Conservation (phyloP, 148 eudicot species). For the Rhododendron ferrugineum region DNA sequence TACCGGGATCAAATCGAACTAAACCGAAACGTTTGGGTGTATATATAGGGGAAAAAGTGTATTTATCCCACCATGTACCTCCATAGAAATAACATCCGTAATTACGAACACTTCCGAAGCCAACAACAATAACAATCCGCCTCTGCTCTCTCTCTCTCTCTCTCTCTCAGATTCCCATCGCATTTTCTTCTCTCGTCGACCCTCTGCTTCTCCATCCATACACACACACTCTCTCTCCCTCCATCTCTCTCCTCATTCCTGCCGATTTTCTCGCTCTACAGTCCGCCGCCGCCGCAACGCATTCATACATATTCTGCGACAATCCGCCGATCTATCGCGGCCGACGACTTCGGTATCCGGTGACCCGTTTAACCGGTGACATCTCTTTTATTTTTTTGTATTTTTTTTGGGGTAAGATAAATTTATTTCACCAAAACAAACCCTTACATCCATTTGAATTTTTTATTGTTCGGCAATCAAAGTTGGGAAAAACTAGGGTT, state of each 20-base stretch:
- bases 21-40: too few relatives aligned
- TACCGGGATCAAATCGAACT: too few relatives aligned
- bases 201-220: not conserved
- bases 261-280: not conserved
- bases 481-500: not conserved
- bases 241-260: not conserved
- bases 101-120: not conserved
- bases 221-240: not conserved
- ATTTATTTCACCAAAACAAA: too few relatives aligned
- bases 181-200: not conserved
- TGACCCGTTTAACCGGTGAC: not conserved
- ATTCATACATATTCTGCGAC: not conserved
- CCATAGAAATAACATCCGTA: too few relatives aligned
- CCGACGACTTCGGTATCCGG: not conserved
- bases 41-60: not conserved
- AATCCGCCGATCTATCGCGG: constrained; percentile 1
- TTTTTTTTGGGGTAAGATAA: not conserved
- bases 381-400: not conserved
- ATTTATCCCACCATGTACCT: not conserved
- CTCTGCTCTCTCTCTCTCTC: not conserved
- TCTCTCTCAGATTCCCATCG: not conserved
- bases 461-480: not conserved
- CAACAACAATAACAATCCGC: not conserved
- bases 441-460: not conserved
- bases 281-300: not conserved